Base-by-base conservation (phyloP, 148 eudicot genomes). In the Vaccinium darrowii region DNA sequence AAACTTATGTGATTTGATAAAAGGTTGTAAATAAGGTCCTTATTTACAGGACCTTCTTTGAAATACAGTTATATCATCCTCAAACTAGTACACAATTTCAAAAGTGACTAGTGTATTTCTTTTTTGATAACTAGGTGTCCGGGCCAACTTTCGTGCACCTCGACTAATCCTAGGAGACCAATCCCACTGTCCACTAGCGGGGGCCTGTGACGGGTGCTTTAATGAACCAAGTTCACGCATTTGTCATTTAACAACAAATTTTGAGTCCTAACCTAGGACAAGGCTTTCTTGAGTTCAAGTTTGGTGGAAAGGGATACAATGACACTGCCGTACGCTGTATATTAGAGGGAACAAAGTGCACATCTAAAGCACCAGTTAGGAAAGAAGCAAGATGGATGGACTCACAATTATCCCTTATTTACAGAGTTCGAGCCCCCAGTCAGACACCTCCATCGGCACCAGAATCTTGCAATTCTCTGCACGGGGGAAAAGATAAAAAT, bases 361-460 rank as follows among this genome's bases (percentile, higher is more conserved):
- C 23, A 65, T 10, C 33, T 65, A 65, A 11, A 65, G 27, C 72
- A 65, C 15, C 33, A 65, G 15, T 65, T 33, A 33, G 36, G 2
- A 65, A 33, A 25, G 72, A 65, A 65, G 72, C 36, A 65, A 65
- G 72, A 9, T 23, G n/a, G 33, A 65, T 0, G 36, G 27, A 25
- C 72, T 65, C 25, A 65, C 72, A 65, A 65, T 65, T 25, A 65
- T 65, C 72, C 72, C 72, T 65, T 65, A 65, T 65, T 65, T 65
- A 65, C 72, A 65, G 72, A 65, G 15, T 9, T 65, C 33, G 1
- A 9, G 33, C 72, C 15, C 72, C 33, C 30, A 65, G 72, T 65
- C 72, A 65, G n/a, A 65, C 33, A 65, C 72, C 72, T 25, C 33
- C 72, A 23, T 65, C 72, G 25, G 36, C 72, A 6, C 72, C 36